Conservation (phyloP, 2,329 filamentous ascomycete genomes). For the Dactylellina drechsleri region DNA sequence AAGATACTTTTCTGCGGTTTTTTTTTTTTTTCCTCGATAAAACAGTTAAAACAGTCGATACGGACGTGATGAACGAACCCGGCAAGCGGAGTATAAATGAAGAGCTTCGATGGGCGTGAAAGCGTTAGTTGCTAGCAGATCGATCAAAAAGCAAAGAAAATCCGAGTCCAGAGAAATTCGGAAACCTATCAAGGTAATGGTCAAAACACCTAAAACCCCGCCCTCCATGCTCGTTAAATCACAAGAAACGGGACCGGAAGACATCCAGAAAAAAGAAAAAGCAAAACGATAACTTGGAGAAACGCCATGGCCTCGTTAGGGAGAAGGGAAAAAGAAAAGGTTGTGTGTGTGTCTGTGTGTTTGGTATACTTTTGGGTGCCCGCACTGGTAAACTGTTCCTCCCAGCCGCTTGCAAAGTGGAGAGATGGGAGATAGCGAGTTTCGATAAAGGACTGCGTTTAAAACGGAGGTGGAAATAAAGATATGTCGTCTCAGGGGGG, state of each 20-base stretch:
- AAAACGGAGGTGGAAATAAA: slow-evolving; percentile 54
- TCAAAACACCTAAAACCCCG: slow-evolving; percentile 51
- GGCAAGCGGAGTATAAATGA: not conserved
- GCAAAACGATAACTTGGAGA: slow-evolving; percentile 26
- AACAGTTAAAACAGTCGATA: not conserved
- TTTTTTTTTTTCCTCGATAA: too few species aligned
- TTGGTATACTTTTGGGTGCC: slow-evolving; percentile 8
- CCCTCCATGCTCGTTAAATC: slow-evolving; percentile 40
- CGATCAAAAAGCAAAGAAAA: slow-evolving; percentile 20
- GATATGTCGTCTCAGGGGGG: slow-evolving; percentile 15
- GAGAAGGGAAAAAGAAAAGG: slow-evolving; percentile 14
- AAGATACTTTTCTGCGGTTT: not conserved
- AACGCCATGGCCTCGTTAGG: slow-evolving; percentile 30
- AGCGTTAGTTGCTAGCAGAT: slow-evolving; percentile 6
- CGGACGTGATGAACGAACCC: not conserved
- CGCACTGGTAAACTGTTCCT: slow-evolving; percentile 12
- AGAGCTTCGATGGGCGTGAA: not conserved
- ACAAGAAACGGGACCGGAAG: slow-evolving; percentile 35
- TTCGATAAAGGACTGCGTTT: slow-evolving; percentile 34
- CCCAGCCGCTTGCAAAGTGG: slow-evolving; percentile 37
- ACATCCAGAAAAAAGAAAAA: slow-evolving; percentile 23
- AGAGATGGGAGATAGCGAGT: slow-evolving; percentile 31
- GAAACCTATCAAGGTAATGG: slow-evolving; percentile 41
- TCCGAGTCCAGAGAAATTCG: slow-evolving; percentile 9
- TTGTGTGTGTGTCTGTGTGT: not conserved